Evolutionary conservation across 345 rosid genomes (phyloP).

Genomic region (Physaria fendleri): DNA sequence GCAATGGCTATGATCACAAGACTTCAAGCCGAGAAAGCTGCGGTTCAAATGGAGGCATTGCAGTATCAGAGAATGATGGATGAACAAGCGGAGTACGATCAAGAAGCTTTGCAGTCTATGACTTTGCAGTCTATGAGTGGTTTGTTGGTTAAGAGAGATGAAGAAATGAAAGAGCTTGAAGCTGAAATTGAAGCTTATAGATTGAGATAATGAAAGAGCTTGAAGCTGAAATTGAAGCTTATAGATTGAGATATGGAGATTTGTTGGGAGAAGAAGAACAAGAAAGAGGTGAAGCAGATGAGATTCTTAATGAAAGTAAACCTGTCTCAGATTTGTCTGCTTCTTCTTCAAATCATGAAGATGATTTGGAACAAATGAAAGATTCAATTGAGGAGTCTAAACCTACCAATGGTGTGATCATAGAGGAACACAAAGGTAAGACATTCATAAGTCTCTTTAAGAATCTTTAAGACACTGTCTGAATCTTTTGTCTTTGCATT

Average conservation of each 20-base stretch:
- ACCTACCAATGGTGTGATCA: neutral
- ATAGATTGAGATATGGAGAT: slow-evolving; percentile 55
- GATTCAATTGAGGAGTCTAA: slow-evolving; percentile 13
- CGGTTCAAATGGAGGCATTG: slow-evolving; percentile 97
- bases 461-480: slow-evolving; percentile 5
- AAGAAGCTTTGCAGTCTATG: slow-evolving; percentile 91
- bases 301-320: slow-evolving; percentile 33
- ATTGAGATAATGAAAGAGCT: too few relatives aligned
- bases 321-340: slow-evolving; percentile 11
- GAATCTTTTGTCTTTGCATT: neutral
- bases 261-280: slow-evolving; percentile 27
- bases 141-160: slow-evolving; percentile 56
- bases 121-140: slow-evolving; percentile 47
- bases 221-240: slow-evolving; percentile 63
- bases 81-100: slow-evolving; percentile 88
- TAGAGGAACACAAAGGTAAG: slow-evolving; percentile 21
- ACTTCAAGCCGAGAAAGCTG: slow-evolving; percentile 86
- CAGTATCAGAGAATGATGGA: slow-evolving; percentile 99
- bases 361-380: slow-evolving; percentile 28
- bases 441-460: neutral
- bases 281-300: slow-evolving; percentile 5
- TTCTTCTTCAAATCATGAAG: slow-evolving; percentile 19
- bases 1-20: slow-evolving; percentile 97
- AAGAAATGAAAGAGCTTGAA: slow-evolving; percentile 53
- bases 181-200: slow-evolving; percentile 63